Base-by-base conservation (phyloP, 2,329 filamentous ascomycete species). In the Nothophaeocryptopus gaeumannii region DNA sequence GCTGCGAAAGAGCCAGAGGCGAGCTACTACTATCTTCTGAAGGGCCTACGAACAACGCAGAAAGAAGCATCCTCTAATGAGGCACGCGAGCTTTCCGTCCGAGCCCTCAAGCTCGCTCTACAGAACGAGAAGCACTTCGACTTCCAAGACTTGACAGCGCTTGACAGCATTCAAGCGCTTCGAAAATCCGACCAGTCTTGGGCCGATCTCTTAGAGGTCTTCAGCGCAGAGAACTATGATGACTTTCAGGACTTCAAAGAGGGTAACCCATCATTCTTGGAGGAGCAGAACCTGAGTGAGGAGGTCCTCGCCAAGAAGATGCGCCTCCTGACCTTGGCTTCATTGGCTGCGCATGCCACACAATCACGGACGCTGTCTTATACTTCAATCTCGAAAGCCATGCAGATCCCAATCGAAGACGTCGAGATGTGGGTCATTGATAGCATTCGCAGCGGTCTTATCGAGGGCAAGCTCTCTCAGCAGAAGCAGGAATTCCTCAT, bases 361-460 rank as follows among this genome's bases (percentile, higher is more conserved):
- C 85, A 87, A 54, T 88, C 83, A 64, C 88, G 92, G 65, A 89
- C 93, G 66, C 86, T 99, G 45, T 86, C 92, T 54, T 99, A 99
- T 74, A 78, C 80, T 59, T 82, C 82, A 66, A 96, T 99, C 67
- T 82, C 87, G 58, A 86, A 86, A 67, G 86, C 89, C 5, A 83
- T 99, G 39, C 86, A 93, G 72, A 84, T 99, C 48, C 84, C 89
- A 39, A 68, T 75, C 39, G 84, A 88, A 58, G 89, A 97, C 57
- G 89, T 97, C 36, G 93, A 99, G 79, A 87, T 92, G 80, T 99
- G 93, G 93, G 89, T 95, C 60, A 99, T 99, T 66, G 93, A 99
- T 70, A 91, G 95, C 61, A 96, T 99, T 74, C 89, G 93, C 61
- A 89, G 91, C 40, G 90, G 91, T 31, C 83, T 99, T 33, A 89